Base-by-base conservation (phyloP, 306 rosid species). In the Quercus rubra region DNA sequence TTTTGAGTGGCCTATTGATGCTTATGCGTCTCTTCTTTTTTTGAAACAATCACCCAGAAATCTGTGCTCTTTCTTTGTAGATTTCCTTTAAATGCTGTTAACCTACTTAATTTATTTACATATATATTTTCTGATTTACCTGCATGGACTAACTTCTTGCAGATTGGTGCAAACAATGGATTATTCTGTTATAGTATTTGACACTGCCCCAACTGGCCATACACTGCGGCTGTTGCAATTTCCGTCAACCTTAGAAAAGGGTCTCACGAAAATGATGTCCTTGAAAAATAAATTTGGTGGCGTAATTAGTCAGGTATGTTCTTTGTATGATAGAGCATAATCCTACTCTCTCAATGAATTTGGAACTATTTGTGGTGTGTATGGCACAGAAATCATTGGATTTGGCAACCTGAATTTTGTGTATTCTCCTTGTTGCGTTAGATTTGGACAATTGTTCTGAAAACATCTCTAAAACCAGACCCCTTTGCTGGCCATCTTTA, bases 121-220 rank as follows among this genome's bases (percentile, higher is more conserved):
- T 55, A 63, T 46, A 46, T 73, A 23, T 52, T 6, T 35, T 18
- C 77, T 82, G 52, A 57, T 61, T 78, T 83, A 57, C 30, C 73
- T 71, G 23, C 49, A 20, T 73, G 17, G 46, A 49, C 31, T 77
- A 21, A 62, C 63, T 83, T 69, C 46, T n/a, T 86, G 57, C 94
- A 96, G 99, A 90, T 83, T 96, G 92, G 99, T 96, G 78, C 98
- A 96, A 80, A 93, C 99, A 51, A 89, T 96, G 99, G 99, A 96
- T 83, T 96, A 96, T 82, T 96, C 99, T 38, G 96, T 96, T 51
- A 96, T 96, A 74, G 96, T 96, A 67, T 96, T 96, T 73, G 98
- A 96, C 84, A 96, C 99, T 71, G 99, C 99, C 81, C 99, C 99
- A 82, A 96, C 99, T 71, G 98, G 99, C 64, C 99, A 93, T 84